Evolutionary conservation across 2,329 filamentous ascomycete species (phyloP), one percentile per base, ranked within the genome.

Genomic region (Cadophora luteo-olivacea): DNA sequence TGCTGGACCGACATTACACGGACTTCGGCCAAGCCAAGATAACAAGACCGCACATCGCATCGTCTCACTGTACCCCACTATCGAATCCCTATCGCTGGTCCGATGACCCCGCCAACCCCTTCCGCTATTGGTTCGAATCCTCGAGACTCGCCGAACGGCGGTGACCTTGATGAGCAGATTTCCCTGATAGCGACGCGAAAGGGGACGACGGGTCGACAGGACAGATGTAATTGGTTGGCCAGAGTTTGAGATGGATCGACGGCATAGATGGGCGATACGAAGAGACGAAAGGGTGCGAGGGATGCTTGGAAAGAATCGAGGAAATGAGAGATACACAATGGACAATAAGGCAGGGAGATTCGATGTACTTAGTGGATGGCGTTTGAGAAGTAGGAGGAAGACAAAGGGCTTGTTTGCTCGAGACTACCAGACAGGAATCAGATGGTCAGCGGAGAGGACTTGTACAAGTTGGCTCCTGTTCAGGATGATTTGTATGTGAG

Each of bases 11-110:
- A 29, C 41, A 45, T 54, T 22, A 25, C 41, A 25, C 29, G 12
- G 25, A 11, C 16, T 33, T 32, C 38, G 14, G 24, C 36, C 19
- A 55, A 24, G 22, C 33, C n/a, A 49, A 54, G 48, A 64, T 61
- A 48, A 58, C 57, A 61, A 58, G 49, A 48, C 45, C 58, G 55
- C 11, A 61, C 32, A 22, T 38, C 29, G 32, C 33, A 41, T 32
- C 67, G 65, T 61, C 55, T 62, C 64, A 69, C 29, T 29, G 29
- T 29, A 29, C 68, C 64, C 68, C 68, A 65, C 64, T 61, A 65
- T 45, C 54, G 38, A 24, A 16, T 19, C 45, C 38, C 48, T 45
- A 65, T 54, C 66, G 33, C 32, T 55, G 65, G 54, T 62, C 66
- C 54, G 51, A 67, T 67, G 64, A 69, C 68, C 64, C 68, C 64